These are phyloP conservation scores for Salix suchowensis DNA, from an alignment of 345 rosid genomes.

Conservation along the genomic window DNA sequence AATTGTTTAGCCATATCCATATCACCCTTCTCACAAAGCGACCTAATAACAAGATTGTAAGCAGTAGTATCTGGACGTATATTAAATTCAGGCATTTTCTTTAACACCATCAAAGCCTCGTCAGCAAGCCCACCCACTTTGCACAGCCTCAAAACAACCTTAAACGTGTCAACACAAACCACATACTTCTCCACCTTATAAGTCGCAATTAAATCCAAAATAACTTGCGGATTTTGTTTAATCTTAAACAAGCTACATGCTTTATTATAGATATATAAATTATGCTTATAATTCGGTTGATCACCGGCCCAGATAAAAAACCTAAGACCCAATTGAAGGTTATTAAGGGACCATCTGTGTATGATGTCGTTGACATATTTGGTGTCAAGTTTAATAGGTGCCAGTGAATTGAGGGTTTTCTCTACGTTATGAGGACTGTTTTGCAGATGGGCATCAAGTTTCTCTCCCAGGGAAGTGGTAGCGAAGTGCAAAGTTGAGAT, in stretches of 20 bases:
- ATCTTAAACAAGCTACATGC: conserved; percentile 59
- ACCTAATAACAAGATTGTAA: conserved; percentile 58
- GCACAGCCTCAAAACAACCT: conserved; percentile 61
- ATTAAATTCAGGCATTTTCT: conserved; percentile 60
- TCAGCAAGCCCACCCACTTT: conserved; percentile 53
- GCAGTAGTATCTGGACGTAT: conserved; percentile 42
- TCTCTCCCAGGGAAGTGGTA: conserved; percentile 39
- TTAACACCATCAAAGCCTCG: conserved; percentile 65
- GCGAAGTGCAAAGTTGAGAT: conserved; percentile 29
- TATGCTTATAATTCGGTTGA: conserved; percentile 61
- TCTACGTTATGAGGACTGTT: conserved; percentile 39
- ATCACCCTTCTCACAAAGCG: conserved; percentile 64
- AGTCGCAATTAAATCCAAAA: conserved; percentile 49
- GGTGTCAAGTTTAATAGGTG: conserved; percentile 40
- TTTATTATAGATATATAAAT: conserved; percentile 49
- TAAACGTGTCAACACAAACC: conserved; percentile 54
- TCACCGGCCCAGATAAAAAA: conserved; percentile 82
- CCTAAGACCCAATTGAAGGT: conserved; percentile 53
- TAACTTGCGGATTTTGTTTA: conserved; percentile 42
- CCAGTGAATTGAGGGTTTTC: conserved; percentile 37
- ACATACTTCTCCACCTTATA: conserved; percentile 43
- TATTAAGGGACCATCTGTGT: conserved; percentile 35
- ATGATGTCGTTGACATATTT: conserved; percentile 53
- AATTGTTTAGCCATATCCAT: conserved; percentile 47
- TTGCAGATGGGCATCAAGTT: conserved; percentile 38